phyloP scores from a whole-genome alignment of 2,329 filamentous ascomycete genomes.

The Myriosclerotinia curreyana region DNA sequence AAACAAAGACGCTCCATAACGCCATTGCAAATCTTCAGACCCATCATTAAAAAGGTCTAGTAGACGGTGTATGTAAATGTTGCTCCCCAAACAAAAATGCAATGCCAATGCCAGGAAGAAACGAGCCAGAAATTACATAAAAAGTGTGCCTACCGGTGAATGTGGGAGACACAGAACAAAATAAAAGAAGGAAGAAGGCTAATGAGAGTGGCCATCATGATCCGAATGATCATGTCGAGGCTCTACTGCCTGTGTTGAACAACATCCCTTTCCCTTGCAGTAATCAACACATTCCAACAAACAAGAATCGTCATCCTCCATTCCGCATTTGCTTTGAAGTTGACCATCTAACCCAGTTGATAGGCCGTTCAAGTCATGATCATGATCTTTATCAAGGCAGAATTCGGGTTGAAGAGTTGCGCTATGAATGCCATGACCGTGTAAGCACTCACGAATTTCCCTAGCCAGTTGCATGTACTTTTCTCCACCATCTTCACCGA shows the following conservation, averaged over 20 bases:
- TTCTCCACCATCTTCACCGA: constrained; percentile 72
- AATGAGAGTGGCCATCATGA: constrained; percentile 38
- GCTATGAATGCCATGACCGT: constrained; percentile 94
- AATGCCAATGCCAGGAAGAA: constrained; percentile 1
- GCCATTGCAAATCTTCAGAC: neutral
- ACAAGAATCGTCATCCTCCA: constrained; percentile 35
- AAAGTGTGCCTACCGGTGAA: neutral
- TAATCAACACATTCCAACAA: constrained; percentile 40
- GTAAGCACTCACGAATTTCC: constrained; percentile 80
- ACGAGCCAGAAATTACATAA: neutral
- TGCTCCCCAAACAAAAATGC: neutral
- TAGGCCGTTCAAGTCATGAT: constrained; percentile 29
- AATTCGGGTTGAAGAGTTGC: constrained; percentile 97
- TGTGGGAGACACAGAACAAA: neutral
- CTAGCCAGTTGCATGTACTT: constrained; percentile 89
- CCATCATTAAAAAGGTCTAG: constrained; percentile 10
- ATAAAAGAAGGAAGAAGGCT: neutral
- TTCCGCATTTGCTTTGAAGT: constrained; percentile 31
- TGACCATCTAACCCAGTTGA: constrained; percentile 34
- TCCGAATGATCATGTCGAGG: constrained; percentile 34
- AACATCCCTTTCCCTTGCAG: constrained; percentile 39
- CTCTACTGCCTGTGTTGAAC: constrained; percentile 30
- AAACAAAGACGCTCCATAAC: neutral
- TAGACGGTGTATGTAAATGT: neutral
- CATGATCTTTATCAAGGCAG: constrained; percentile 49